A percentile compares a stretch with the other conserved stretches of the same genome.
Evolutionary conservation across 352 stramenopile species (phyloP).

Genomic region (Plasmopara viticola): DNA sequence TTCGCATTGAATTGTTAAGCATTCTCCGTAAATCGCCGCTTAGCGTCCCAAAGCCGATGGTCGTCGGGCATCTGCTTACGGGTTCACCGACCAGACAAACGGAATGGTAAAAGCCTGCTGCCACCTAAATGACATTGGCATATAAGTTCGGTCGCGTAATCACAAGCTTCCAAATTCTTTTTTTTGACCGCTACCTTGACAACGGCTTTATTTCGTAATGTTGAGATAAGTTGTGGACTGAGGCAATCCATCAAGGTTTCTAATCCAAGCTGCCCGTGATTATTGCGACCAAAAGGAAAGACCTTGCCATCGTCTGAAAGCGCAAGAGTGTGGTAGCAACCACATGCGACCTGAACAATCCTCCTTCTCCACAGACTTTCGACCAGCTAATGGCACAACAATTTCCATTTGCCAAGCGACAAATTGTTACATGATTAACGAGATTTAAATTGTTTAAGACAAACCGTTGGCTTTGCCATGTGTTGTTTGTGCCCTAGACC

Average conservation of each 20-base stretch:
- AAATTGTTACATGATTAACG: neutral
- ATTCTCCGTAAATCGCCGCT: constrained; percentile 69
- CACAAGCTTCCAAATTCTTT: neutral
- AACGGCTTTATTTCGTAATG: constrained; percentile 47
- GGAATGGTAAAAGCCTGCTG: constrained; percentile 91
- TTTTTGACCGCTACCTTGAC: constrained; percentile 36
- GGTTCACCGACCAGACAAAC: constrained; percentile 43
- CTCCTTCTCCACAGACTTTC: constrained; percentile 42
- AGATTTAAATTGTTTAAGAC: constrained; percentile 2
- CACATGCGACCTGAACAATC: constrained; percentile 71
- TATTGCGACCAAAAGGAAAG: constrained; percentile 91
- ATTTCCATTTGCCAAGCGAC: neutral
- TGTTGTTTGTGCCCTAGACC: constrained; percentile 84
- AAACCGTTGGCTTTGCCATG: constrained; percentile 45
- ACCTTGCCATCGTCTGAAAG: constrained; percentile 83
- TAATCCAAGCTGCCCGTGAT: constrained; percentile 89
- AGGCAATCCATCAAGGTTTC: constrained; percentile 66
- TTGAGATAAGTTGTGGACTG: constrained; percentile 66
- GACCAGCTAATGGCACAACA: constrained; percentile 29
- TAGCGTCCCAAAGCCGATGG: constrained; percentile 32
- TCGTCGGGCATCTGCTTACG: constrained; percentile 8
- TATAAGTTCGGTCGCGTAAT: neutral
- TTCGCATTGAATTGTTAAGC: constrained; percentile 78
- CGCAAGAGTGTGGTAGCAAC: constrained; percentile 81
- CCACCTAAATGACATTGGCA: constrained; percentile 40